A percentile compares a stretch with the other conserved stretches of the same genome.
Conservation (phyloP, 768 basidiomycete species). For the Xerocomus potaroensis region DNA sequence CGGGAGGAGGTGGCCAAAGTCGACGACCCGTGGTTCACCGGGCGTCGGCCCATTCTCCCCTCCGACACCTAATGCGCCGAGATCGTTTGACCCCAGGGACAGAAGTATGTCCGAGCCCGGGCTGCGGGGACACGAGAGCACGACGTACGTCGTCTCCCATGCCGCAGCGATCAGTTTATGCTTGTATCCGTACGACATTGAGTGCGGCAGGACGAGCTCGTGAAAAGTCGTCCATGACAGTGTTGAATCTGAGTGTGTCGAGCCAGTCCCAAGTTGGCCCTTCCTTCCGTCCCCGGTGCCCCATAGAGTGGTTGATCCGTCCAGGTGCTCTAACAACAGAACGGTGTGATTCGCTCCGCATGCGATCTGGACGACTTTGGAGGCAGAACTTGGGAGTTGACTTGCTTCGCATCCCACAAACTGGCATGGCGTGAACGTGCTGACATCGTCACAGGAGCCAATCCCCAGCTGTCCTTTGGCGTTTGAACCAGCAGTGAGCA, state of each 20-base stretch:
- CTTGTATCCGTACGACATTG: conserved; percentile 36
- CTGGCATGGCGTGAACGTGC: conserved; percentile 35
- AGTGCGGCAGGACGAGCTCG: conserved; percentile 41
- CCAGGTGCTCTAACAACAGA: conserved; percentile 45
- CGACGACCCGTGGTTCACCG: conserved; percentile 7
- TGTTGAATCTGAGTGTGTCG: conserved; percentile 9
- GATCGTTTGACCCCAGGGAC: conserved; percentile 83
- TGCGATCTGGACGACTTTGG: conserved; percentile 47
- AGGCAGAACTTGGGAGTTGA: conserved; percentile 21
- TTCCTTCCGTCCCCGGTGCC: conserved; percentile 66
- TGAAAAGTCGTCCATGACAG: conserved; percentile 40
- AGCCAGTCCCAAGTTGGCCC: conserved; percentile 65
- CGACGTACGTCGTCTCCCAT: conserved; percentile 85
- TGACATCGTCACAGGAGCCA: conserved; percentile 36
- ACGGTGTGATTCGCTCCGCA: conserved; percentile 82
- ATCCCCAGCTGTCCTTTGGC: conserved; percentile 45
- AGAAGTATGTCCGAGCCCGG: conserved; percentile 52
- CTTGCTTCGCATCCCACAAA: conserved; percentile 26
- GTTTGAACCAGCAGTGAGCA: conserved; percentile 46
- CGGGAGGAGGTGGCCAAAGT: conserved; percentile 24
- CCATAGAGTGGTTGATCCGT: conserved; percentile 50
- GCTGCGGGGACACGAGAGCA: conserved; percentile 44
- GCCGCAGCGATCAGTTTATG: conserved; percentile 53
- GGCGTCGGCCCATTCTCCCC: conserved; percentile 10
- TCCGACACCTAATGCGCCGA: conserved; percentile 72